Percentiles rank a stretch among this genome's conserved stretches.
These are phyloP conservation scores for Globisporangium okanoganense DNA, from an alignment of 352 stramenopile genomes.

Conservation along the genomic window DNA sequence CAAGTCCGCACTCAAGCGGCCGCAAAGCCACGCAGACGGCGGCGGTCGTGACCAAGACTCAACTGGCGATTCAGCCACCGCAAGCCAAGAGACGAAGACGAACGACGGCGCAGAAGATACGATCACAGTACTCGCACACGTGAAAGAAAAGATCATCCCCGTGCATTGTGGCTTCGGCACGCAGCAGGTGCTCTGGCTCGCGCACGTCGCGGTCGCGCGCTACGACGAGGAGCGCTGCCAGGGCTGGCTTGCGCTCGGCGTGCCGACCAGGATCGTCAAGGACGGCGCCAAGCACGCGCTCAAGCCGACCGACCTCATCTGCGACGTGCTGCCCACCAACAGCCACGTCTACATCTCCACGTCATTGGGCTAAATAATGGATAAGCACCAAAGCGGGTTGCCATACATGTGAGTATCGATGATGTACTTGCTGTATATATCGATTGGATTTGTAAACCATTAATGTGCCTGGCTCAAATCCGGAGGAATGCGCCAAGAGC, in stretches of 20 bases:
- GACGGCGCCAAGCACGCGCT: slow-evolving; percentile 42
- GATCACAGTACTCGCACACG: slow-evolving; percentile 57
- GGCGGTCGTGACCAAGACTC: background rate
- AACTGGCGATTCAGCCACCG: background rate
- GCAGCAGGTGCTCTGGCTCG: slow-evolving; percentile 70
- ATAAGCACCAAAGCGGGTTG: background rate
- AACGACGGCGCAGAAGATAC: slow-evolving; percentile 56
- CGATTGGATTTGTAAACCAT: background rate
- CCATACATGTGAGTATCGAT: background rate
- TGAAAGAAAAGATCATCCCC: slow-evolving; percentile 68
- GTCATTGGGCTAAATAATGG: slow-evolving; percentile 34
- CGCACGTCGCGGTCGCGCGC: slow-evolving; percentile 63
- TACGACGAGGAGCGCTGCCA: slow-evolving; percentile 53
- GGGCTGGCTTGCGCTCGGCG: slow-evolving; percentile 55
- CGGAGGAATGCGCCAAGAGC: slow-evolving; percentile 11
- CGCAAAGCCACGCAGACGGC: background rate
- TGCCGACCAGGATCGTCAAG: slow-evolving; percentile 38
- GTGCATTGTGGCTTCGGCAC: slow-evolving; percentile 69
- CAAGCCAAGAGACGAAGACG: background rate
- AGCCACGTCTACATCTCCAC: slow-evolving; percentile 69
- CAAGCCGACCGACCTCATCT: slow-evolving; percentile 51
- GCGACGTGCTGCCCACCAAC: slow-evolving; percentile 52
- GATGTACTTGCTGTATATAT: background rate
- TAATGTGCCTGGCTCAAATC: background rate
- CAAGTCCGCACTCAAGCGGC: slow-evolving; percentile 3